Evolutionary conservation across 495 filamentous ascomycete species (phyloP).

Genomic region (Podospora sp.): DNA sequence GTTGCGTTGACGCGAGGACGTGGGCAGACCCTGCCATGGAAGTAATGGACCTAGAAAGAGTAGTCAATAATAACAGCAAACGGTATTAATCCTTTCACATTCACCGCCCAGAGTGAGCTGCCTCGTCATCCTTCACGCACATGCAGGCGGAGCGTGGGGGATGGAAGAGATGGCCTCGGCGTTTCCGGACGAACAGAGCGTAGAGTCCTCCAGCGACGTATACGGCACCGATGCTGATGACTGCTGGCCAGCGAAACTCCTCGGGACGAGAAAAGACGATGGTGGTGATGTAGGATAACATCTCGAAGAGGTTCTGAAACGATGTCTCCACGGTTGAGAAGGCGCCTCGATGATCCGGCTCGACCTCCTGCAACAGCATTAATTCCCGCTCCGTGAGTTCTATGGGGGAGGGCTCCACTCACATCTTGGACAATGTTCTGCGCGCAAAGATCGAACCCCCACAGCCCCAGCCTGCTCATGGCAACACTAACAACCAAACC

Average conservation of each 20-base stretch:
- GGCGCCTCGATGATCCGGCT: constrained; percentile 50
- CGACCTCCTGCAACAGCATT: constrained; percentile 46
- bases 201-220: constrained; percentile 54
- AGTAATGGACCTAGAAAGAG: background rate
- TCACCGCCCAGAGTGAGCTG: background rate
- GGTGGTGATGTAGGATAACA: constrained; percentile 62
- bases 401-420: constrained; percentile 20
- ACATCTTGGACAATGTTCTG: constrained; percentile 70
- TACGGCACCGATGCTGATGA: constrained; percentile 58
- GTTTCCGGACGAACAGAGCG: constrained; percentile 56
- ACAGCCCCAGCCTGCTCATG: constrained; percentile 64
- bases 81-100: background rate
- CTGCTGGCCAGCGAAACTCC: constrained; percentile 63
- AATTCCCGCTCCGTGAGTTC: background rate
- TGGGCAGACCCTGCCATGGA: no score
- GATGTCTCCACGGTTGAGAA: constrained; percentile 67
- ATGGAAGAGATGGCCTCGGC: constrained; percentile 67
- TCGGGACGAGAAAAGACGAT: constrained; percentile 59
- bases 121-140: background rate
- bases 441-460: constrained; percentile 68
- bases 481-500: constrained; percentile 55
- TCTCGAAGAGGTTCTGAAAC: constrained; percentile 67
- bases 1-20: no score
- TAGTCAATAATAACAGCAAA: background rate
- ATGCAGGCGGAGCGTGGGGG: constrained; percentile 11